phyloP scores from a whole-genome alignment of 495 filamentous ascomycete species.

The Neurospora sp. region DNA sequence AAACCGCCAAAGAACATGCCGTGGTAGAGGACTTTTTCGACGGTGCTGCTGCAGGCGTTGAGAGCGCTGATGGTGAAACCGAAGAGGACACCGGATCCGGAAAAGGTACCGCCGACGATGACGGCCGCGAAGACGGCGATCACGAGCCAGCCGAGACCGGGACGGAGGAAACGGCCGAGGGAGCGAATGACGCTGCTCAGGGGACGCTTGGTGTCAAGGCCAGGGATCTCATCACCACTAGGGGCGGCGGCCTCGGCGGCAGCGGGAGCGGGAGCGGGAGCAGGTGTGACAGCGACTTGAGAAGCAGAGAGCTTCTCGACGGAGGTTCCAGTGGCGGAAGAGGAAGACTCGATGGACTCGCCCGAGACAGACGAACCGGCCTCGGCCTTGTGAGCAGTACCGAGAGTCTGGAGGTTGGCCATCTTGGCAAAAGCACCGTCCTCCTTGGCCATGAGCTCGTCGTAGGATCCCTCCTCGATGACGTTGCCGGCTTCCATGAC shows the following conservation, averaged over 20 bases:
- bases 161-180: neutral
- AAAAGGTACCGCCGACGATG: slow-evolving; percentile 11
- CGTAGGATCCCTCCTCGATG: slow-evolving; percentile 68
- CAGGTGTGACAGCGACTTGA: neutral
- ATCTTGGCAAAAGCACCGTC: slow-evolving; percentile 42
- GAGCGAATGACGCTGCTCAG: slow-evolving; percentile 4
- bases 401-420: slow-evolving; percentile 42
- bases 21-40: slow-evolving; percentile 41
- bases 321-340: slow-evolving; percentile 17
- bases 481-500: slow-evolving; percentile 73
- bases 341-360: slow-evolving; percentile 2
- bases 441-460: slow-evolving; percentile 43
- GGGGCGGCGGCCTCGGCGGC: neutral
- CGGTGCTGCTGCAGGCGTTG: slow-evolving; percentile 18
- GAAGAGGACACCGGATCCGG: slow-evolving; percentile 19
- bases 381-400: neutral
- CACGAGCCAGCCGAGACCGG: slow-evolving; percentile 4
- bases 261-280: neutral
- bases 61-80: slow-evolving; percentile 19
- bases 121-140: slow-evolving; percentile 5
- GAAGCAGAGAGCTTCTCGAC: slow-evolving; percentile 28
- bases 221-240: slow-evolving; percentile 29
- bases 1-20: slow-evolving; percentile 78
- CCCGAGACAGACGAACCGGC: slow-evolving; percentile 1
- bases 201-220: slow-evolving; percentile 12